Evolutionary conservation across 306 rosid species (phyloP), one percentile per base, ranked within the genome.

Genomic region (Parietaria judaica): DNA sequence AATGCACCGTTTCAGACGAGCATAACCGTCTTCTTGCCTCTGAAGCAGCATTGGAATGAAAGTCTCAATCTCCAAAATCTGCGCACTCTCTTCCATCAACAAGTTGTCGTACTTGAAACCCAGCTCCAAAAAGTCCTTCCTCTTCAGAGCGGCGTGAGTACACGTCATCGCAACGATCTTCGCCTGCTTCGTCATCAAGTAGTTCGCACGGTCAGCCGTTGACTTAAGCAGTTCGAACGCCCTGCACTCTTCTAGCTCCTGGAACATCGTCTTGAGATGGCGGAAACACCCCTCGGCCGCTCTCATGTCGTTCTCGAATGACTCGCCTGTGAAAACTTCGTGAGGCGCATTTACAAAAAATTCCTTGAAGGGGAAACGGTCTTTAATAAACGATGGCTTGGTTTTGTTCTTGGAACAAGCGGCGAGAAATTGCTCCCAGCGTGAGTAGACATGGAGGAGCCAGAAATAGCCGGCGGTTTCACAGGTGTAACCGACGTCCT

Each of bases 111-210:
- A 92, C 99, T 92, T 92, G 72, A 92, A 92, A 77, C 99, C 99
- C 61, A 88, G 66, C 77, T 82, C 94, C 52, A 92, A 95, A 73
- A 92, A 92, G 56, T 92, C 99, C 70, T 92, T 92, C 81, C 99
- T 86, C 84, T 92, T 92, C 12, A 92, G 75, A 60, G 99, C 99
- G 7, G 96, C 99, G 72, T 92, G 96, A 66, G 99, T 92, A 67
- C 99, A 92, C 13, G 99, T 92, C 99, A 92, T 92, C 31, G 99
- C 99, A 68, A 92, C 99, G 69, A 92, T 92, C 84, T 92, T 92
- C 56, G 99, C 99, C 72, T 92, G 99, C 84, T 92, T 92, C 54
- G 99, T 92, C 96, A 86, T 92, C 70, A 92, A 74, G 80, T 92
- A 88, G 69, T 92, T 92, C 60, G 99, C 99, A 54, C 96, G 82